Evolutionary conservation across 2,329 filamentous ascomycete species (phyloP).

Genomic region (Hypoxylon sp.): DNA sequence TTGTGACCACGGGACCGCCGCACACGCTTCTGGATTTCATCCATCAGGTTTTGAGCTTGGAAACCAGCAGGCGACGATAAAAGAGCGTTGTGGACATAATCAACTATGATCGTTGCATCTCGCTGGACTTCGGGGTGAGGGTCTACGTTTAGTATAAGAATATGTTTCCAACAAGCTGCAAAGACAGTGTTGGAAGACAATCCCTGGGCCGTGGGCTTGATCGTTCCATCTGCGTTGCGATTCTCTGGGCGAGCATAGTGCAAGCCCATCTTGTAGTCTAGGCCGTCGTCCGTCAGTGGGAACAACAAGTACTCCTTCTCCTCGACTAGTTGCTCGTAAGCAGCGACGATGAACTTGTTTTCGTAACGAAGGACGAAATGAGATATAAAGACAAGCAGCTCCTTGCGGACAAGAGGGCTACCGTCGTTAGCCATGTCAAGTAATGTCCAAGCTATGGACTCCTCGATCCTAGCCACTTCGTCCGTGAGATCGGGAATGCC

Average conservation of each 20-base stretch:
- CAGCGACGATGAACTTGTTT: slow-evolving; percentile 90
- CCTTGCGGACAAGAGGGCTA: slow-evolving; percentile 92
- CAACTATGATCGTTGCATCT: slow-evolving; percentile 86
- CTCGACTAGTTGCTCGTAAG: slow-evolving; percentile 90
- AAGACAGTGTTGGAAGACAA: slow-evolving; percentile 91
- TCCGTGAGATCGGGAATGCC: slow-evolving; percentile 94
- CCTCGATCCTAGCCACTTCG: slow-evolving; percentile 91
- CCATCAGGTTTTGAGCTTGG: slow-evolving; percentile 79
- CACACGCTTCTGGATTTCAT: slow-evolving; percentile 75
- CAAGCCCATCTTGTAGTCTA: slow-evolving; percentile 73
- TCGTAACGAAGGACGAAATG: slow-evolving; percentile 92
- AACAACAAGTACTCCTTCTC: slow-evolving; percentile 79
- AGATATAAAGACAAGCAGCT: slow-evolving; percentile 93
- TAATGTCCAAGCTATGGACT: slow-evolving; percentile 89
- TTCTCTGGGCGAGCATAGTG: slow-evolving; percentile 72
- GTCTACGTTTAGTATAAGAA: slow-evolving; percentile 91
- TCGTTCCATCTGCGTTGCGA: slow-evolving; percentile 69
- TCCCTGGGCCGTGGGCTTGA: slow-evolving; percentile 70
- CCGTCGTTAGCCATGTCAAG: slow-evolving; percentile 94
- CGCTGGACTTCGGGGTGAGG: slow-evolving; percentile 93
- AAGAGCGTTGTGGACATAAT: slow-evolving; percentile 84
- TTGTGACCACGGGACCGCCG: slow-evolving; percentile 63
- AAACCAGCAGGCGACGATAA: slow-evolving; percentile 82
- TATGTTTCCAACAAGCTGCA: slow-evolving; percentile 93
- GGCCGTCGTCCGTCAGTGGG: slow-evolving; percentile 68